These are phyloP conservation scores for Erodium moschatum DNA, from an alignment of 441 rosid genomes.

Conservation along the genomic window DNA sequence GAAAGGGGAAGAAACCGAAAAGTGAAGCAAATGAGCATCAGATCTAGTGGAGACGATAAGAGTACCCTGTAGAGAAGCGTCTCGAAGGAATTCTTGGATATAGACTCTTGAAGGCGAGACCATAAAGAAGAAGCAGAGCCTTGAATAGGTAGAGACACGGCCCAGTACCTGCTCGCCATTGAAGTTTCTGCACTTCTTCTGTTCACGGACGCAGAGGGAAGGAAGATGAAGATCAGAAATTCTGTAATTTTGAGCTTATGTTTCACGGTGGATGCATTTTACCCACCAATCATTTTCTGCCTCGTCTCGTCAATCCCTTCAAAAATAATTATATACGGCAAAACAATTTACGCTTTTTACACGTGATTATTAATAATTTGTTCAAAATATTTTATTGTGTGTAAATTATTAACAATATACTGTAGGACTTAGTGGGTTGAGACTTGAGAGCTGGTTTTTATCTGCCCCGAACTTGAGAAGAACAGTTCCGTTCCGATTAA, in stretches of 20 bases:
- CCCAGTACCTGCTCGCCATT: constrained; percentile 92
- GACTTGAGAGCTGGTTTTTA: too few relatives aligned
- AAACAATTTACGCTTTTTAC: too few relatives aligned
- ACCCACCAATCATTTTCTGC: too few relatives aligned
- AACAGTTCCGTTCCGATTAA: too few relatives aligned
- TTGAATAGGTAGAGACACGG: constrained; percentile 78
- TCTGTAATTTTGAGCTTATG: background rate
- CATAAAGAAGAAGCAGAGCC: constrained; percentile 63
- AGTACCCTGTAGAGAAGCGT: constrained; percentile 87
- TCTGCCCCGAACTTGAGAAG: too few relatives aligned
- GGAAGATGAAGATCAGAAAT: background rate
- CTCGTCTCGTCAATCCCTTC: too few relatives aligned
- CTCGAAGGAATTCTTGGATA: constrained; percentile 90
- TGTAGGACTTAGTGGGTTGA: too few relatives aligned
- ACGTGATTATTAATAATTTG: too few relatives aligned
- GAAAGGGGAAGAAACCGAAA: constrained; percentile 3
- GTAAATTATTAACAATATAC: too few relatives aligned
- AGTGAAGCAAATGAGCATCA: background rate
- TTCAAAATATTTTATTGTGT: too few relatives aligned
- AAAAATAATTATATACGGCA: too few relatives aligned
- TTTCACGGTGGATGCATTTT: background rate
- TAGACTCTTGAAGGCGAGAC: constrained; percentile 74
- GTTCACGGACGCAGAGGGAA: background rate
- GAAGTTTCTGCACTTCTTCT: background rate
- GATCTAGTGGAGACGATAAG: constrained; percentile 11